These are phyloP conservation scores for Royoungia palumana DNA, from an alignment of 768 basidiomycete genomes.

Conservation along the genomic window DNA sequence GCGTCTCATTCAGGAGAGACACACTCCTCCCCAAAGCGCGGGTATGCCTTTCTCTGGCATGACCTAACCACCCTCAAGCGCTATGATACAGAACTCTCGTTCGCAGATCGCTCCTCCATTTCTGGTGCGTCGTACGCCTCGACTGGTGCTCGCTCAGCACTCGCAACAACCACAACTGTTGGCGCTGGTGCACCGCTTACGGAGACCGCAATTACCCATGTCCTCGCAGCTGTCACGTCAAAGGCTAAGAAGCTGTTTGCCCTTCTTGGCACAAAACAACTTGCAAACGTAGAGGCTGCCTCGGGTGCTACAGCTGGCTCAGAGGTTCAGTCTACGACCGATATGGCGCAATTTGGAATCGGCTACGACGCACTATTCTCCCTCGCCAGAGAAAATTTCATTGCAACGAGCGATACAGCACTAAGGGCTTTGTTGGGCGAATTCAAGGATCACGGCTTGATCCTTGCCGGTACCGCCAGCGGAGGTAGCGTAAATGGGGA, in stretches of 20 bases:
- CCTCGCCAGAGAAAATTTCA: constrained; percentile 74
- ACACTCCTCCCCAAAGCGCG: constrained; percentile 33
- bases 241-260: constrained; percentile 82
- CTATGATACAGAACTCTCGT: constrained; percentile 76
- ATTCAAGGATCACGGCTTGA: constrained; percentile 86
- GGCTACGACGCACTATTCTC: constrained; percentile 69
- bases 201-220: constrained; percentile 74
- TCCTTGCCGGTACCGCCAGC: constrained; percentile 48
- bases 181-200: constrained; percentile 48
- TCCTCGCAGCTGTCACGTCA: constrained; percentile 82
- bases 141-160: constrained; percentile 25
- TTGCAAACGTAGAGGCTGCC: constrained; percentile 47
- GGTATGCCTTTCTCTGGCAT: constrained; percentile 83
- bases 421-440: constrained; percentile 81
- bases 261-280: constrained; percentile 65
- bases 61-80: constrained; percentile 82
- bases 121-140: constrained; percentile 44
- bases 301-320: constrained; percentile 3
- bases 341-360: constrained; percentile 50
- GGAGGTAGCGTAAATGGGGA: constrained; percentile 46
- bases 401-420: constrained; percentile 85
- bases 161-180: constrained; percentile 28
- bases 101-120: constrained; percentile 61
- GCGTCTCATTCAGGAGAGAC: not conserved
- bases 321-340: constrained; percentile 8